Base-by-base conservation (phyloP, 192 early-diverging fungal genomes). In the Coemansia sp. region DNA sequence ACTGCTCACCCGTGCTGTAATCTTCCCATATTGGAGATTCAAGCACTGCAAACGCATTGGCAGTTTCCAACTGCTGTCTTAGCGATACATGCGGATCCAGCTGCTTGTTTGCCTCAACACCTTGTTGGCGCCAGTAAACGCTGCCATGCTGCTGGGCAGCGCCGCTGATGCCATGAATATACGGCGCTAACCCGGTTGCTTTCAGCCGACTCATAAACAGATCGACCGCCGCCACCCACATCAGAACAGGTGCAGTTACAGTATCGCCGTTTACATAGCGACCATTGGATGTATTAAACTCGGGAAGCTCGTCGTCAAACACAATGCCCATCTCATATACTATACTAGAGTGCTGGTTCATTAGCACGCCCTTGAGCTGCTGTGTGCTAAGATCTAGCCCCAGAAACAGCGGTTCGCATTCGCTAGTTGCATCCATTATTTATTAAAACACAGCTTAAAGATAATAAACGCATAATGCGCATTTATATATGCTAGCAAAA, bases 111-210 rank as follows among this genome's bases (percentile, higher is more conserved):
- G 67, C 11, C 0, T 82, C 60, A 15, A 79, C 57, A 3, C 87
- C 88, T 1, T 69, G 27, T 8, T 72, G 43, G 7, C 74, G 69
- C 91, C 90, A 94, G 75, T 89, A 94, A 2, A 94, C 90, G 64
- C 87, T 89, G 14, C 91, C 93, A 52, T 94, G 93, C 84, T 94
- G 93, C 88, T 92, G 91, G 10, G 85, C 92, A 51, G 85, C 89
- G 12, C 90, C 91, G 27, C 90, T 85, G 32, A 92, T 85, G 2
- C 78, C 84, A 21, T 48, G 37, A 38, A 87, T 70, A 22, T 72
- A 54, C 50, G 65, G 69, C 0, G 84, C 80, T 15, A 85, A 76
- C 0, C 70, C 62, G 0, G 49, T 57, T 0, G 17, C 47, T 15
- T 65, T 63, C 32, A 94, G 75, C 17, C 71, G 68, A 9, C 55